Evolutionary conservation across 768 basidiomycete species (phyloP).

Genomic region (Trametes villosa): DNA sequence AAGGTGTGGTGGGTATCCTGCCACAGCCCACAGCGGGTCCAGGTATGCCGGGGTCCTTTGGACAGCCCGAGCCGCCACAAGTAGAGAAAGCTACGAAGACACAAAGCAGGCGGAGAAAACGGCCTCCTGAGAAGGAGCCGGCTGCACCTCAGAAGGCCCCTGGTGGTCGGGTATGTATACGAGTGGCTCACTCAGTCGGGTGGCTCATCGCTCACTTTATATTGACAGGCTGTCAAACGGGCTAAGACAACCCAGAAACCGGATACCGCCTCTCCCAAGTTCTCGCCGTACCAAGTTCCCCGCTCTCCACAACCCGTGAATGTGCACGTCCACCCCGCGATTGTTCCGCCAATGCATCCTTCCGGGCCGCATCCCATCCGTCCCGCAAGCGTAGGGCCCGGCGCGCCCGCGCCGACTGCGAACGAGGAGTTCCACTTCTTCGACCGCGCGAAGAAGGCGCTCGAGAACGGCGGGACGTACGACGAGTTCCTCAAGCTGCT

Average conservation of each 20-base stretch:
- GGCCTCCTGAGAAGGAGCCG: conserved; percentile 71
- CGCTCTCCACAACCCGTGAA: conserved; percentile 37
- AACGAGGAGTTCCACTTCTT: conserved; percentile 90
- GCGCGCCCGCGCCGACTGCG: conserved; percentile 23
- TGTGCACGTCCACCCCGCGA: conserved; percentile 27
- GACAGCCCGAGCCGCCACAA: conserved; percentile 25
- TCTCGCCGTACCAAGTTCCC: conserved; percentile 46
- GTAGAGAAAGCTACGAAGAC: conserved; percentile 48
- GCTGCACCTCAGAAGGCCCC: conserved; percentile 58
- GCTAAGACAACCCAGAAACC: conserved; percentile 62
- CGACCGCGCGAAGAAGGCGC: conserved; percentile 83
- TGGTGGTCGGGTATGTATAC: conserved; percentile 49
- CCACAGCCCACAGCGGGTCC: conserved; percentile 49
- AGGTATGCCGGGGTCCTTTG: conserved; percentile 36
- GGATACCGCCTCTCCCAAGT: conserved; percentile 55
- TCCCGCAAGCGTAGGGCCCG: conserved; percentile 13
- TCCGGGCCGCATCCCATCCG: conserved; percentile 24
- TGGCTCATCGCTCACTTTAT: neutral
- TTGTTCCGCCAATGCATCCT: conserved; percentile 34
- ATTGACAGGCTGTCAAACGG: conserved; percentile 57
- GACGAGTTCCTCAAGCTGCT: conserved; percentile 96
- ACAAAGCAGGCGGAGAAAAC: conserved; percentile 61
- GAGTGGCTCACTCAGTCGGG: conserved; percentile 3
- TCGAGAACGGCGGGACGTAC: conserved; percentile 77
- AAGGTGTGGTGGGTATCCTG: conserved; percentile 50